Evolutionary conservation across 129 eudicot species (phyloP), one percentile per base, ranked within the genome.

Genomic region (Saussurea involucrata): DNA sequence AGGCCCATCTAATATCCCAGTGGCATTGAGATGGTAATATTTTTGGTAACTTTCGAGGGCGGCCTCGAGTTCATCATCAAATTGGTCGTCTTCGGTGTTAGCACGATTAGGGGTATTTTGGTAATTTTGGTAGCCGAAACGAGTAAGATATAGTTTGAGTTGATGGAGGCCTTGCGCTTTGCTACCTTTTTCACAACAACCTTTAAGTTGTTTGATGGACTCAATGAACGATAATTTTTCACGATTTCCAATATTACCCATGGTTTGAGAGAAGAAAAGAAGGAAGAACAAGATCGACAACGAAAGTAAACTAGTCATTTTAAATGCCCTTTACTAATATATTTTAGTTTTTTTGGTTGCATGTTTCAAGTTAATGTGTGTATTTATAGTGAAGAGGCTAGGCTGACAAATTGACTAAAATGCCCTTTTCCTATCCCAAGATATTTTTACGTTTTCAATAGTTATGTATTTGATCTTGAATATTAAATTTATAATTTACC

Each of bases 21-120:
- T 66, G 2, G 24, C 34, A 5, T 66, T 66, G 9, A 76, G 66
- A 29, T 66, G 73, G 66, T n/a, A 76, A 67, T 66, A 76, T 32
- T 22, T 49, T 67, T 76, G 80, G 55, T 46, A 76, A 24, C 57
- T 66, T 76, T 44, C 66, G 74, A 76, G 74, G 9, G 80, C 74
- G 1, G 67, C 8, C 74, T 66, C 74, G 17, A 76, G 67, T 49
- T 76, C 80, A 44, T 76, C 55, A 46, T 76, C 80, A 13, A 76
- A 76, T 10, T 44, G 5, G 3, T 76, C 24, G 20, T 34, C 40
- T 76, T 66, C 36, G 0, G 4, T 4, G 8, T 20, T 55, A 4
- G n/a, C 5, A 1, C 24, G 15, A 28, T 68, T 37, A 33, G 68
- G 36, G 29, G 27, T 24, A 34, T 24, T 46, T 55, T 68, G 44